Percentiles rank a stretch among this genome's conserved stretches.
phyloP scores from a whole-genome alignment of 345 rosid species.

The Euphorbia tirucalli region DNA sequence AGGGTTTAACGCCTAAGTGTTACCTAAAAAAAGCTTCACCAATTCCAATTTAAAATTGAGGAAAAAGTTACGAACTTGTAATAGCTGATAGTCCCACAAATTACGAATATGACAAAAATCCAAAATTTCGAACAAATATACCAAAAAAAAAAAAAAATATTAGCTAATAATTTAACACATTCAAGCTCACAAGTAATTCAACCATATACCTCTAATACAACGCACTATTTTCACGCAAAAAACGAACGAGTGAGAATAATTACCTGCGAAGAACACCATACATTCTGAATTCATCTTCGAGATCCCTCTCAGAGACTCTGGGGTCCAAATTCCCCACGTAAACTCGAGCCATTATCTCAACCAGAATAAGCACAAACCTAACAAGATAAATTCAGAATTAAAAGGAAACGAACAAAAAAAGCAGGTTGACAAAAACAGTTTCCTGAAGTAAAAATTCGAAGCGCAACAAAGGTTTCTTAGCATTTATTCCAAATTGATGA shows the following conservation, averaged over 20 bases:
- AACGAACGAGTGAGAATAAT: background rate
- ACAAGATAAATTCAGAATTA: background rate
- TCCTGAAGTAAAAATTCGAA: background rate
- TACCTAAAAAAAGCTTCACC: too few species aligned
- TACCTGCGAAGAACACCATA: slow-evolving; percentile 75
- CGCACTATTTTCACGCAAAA: background rate
- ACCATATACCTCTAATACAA: background rate
- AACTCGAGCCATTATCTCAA: slow-evolving; percentile 55
- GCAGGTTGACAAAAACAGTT: background rate
- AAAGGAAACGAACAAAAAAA: background rate
- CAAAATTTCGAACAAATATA: background rate
- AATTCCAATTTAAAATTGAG: background rate
- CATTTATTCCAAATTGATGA: background rate
- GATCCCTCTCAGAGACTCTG: slow-evolving; percentile 63
- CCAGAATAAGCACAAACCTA: slow-evolving; percentile 8
- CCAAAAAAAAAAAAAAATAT: background rate
- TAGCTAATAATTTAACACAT: background rate
- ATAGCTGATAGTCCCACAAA: background rate
- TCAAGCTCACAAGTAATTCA: background rate
- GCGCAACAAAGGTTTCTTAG: background rate
- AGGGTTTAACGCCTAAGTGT: background rate
- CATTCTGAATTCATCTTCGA: slow-evolving; percentile 69
- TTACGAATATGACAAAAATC: background rate
- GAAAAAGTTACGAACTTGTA: background rate
- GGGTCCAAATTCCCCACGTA: slow-evolving; percentile 75